Evolutionary conservation across 2,329 filamentous ascomycete species (phyloP).

Genomic region (Phoma sp.): DNA sequence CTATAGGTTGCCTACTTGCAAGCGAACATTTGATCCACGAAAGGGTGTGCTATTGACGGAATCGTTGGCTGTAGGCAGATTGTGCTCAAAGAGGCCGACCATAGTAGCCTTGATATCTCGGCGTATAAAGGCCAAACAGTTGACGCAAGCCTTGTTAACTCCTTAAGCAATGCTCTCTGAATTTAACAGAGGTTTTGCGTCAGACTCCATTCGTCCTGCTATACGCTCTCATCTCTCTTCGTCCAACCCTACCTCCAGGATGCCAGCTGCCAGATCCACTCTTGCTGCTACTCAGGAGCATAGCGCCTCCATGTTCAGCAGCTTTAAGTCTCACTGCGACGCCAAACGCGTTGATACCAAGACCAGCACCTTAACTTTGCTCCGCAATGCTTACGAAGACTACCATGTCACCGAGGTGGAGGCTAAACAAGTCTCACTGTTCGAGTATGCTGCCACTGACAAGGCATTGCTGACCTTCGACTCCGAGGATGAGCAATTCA

Average conservation of each 20-base stretch:
- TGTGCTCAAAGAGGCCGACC: not conserved
- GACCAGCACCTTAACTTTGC: conserved; percentile 20
- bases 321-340: conserved; percentile 29
- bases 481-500: conserved; percentile 26
- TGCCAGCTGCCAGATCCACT: conserved; percentile 7
- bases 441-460: conserved; percentile 33
- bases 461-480: conserved; percentile 28
- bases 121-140: not conserved
- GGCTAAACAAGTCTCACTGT: conserved; percentile 19
- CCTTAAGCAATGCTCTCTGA: not conserved
- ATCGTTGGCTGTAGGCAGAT: not conserved
- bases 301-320: conserved; percentile 2
- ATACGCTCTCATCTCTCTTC: not conserved
- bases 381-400: conserved; percentile 30
- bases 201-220: not conserved
- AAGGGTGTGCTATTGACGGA: no score
- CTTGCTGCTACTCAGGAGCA: conserved; percentile 10
- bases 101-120: not conserved
- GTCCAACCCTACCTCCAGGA: not conserved
- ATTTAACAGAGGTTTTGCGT: not conserved
- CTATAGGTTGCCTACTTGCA: not conserved
- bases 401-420: conserved; percentile 38
- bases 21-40: not conserved
- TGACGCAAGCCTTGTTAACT: not conserved
- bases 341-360: conserved; percentile 34